Percentiles rank a stretch among this genome's conserved stretches.
phyloP scores from a whole-genome alignment of 1,139 yeast genomes.

The Candida tropicalis region DNA sequence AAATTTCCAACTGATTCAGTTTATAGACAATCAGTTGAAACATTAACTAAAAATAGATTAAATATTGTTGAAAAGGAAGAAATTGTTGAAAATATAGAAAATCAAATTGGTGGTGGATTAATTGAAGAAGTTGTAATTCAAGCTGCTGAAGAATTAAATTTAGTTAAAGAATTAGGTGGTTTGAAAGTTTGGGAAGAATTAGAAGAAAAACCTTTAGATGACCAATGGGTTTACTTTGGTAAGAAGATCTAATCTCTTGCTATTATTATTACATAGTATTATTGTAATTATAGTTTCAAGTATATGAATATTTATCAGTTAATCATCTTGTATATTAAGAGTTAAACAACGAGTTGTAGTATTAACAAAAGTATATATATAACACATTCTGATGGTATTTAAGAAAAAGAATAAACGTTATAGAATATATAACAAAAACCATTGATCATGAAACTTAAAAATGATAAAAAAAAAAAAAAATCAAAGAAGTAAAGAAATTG shows the following conservation, averaged over 20 bases:
- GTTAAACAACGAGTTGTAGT: no score
- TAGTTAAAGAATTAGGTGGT: conserved; percentile 68
- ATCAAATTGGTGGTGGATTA: conserved; percentile 77
- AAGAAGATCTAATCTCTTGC: conserved; percentile 57
- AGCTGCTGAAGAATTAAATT: conserved; percentile 77
- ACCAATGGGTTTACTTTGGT: conserved; percentile 75
- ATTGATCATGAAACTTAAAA: neutral
- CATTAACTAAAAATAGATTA: conserved; percentile 71
- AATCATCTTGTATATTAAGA: no score
- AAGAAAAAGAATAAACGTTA: neutral
- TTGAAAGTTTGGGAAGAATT: conserved; percentile 71
- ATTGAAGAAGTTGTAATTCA: conserved; percentile 82
- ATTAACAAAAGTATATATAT: neutral
- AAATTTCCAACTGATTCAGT: conserved; percentile 73
- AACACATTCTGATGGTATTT: conserved; percentile 4
- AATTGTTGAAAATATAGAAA: conserved; percentile 68
- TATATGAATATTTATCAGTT: conserved; percentile 1
- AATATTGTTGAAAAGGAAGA: conserved; percentile 66
- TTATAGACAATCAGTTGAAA: conserved; percentile 76
- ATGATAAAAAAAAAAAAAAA: neutral
- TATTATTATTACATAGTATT: no score
- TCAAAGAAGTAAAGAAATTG: neutral
- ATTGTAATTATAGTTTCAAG: no score
- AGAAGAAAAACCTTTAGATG: conserved; percentile 69
- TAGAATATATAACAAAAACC: conserved; percentile 1